Evolutionary conservation across 768 basidiomycete genomes (phyloP).

Genomic region (Pisolithus orientalis): DNA sequence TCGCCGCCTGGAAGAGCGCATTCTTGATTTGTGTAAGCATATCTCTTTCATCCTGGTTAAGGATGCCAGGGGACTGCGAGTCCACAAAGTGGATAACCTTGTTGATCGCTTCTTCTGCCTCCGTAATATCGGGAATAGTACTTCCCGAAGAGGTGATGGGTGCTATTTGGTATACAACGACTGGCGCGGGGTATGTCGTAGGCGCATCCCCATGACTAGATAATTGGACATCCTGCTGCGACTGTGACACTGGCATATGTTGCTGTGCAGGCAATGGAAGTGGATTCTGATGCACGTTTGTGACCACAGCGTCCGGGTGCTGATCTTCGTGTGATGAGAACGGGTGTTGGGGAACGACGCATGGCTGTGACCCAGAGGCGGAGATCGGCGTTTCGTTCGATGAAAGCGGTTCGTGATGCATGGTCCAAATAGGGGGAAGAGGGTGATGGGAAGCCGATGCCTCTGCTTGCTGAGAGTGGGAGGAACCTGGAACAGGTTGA

Average conservation of each 20-base stretch:
- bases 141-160: conserved; percentile 28
- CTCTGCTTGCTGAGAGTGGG: conserved; percentile 21
- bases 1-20: conserved; percentile 45
- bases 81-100: conserved; percentile 50
- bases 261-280: conserved; percentile 26
- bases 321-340: conserved; percentile 23
- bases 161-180: conserved; percentile 28
- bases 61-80: conserved; percentile 25
- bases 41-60: conserved; percentile 32
- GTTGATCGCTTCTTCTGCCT: conserved; percentile 51
- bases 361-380: conserved; percentile 22
- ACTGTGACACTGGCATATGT: conserved; percentile 18
- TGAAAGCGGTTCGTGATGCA: conserved; percentile 26
- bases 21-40: conserved; percentile 43
- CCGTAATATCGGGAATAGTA: conserved; percentile 34
- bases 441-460: conserved; percentile 22
- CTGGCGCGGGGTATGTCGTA: conserved; percentile 21
- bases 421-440: conserved; percentile 28
- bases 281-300: conserved; percentile 21
- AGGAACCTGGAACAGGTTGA: conserved; percentile 22
- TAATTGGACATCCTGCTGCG: conserved; percentile 25
- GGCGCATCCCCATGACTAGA: conserved; percentile 18
- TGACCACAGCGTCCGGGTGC: conserved; percentile 19
- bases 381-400: conserved; percentile 25
- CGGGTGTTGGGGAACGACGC: conserved; percentile 23